Evolutionary conservation across 495 filamentous ascomycete species (phyloP).

Genomic region (Cryomyces minteri): DNA sequence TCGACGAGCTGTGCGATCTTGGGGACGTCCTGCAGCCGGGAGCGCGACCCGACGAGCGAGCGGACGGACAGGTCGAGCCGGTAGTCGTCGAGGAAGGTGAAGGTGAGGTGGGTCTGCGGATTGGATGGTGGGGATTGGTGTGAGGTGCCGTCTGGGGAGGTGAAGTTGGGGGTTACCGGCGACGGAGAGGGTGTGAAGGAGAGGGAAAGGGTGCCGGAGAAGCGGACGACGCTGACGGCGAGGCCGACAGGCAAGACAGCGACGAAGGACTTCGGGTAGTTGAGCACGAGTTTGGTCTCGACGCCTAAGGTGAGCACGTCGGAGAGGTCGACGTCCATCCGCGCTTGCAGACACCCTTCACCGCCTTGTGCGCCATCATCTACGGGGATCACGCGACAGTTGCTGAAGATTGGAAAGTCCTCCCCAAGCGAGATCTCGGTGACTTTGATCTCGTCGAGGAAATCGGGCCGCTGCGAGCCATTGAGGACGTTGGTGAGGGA

Average conservation of each 20-base stretch:
- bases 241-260: conserved; percentile 88
- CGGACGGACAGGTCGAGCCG: conserved; percentile 80
- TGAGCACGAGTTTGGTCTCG: conserved; percentile 83
- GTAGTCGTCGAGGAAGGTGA: conserved; percentile 92
- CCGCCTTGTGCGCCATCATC: conserved; percentile 30
- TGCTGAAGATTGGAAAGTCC: conserved; percentile 97
- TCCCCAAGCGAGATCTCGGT: conserved; percentile 88
- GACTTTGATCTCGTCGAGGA: conserved; percentile 79
- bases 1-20: conserved; percentile 95
- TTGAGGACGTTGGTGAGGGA: conserved; percentile 82
- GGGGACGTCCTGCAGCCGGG: conserved; percentile 82
- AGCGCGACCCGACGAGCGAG: conserved; percentile 79
- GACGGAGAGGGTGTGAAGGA: conserved; percentile 58
- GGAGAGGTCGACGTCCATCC: conserved; percentile 92
- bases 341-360: conserved; percentile 56
- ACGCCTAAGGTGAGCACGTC: conserved; percentile 88
- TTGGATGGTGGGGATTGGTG: conserved; percentile 7
- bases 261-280: conserved; percentile 75
- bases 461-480: conserved; percentile 67
- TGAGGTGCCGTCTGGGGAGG: conserved; percentile 4
- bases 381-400: conserved; percentile 78
- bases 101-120: conserved; percentile 57
- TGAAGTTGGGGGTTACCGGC: conserved; percentile 7
- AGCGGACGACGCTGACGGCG: conserved; percentile 77
- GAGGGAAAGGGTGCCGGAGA: conserved; percentile 84